phyloP scores from a whole-genome alignment of 352 stramenopile genomes.

The Globisporangium uncinulatum region DNA sequence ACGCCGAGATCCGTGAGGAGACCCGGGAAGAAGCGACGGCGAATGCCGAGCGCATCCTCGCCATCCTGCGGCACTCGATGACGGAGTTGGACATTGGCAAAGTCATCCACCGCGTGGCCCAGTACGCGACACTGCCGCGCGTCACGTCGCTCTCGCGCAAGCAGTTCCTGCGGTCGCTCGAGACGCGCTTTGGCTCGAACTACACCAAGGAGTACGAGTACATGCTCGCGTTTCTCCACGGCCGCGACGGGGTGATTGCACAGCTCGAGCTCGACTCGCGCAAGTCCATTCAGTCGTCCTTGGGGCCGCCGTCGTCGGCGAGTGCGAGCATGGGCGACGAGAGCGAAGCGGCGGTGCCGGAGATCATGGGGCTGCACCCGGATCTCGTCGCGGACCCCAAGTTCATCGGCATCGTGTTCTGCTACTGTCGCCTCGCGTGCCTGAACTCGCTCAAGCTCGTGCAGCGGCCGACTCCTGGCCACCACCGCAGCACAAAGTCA shows the following conservation, averaged over 20 bases:
- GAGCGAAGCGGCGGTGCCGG: slow-evolving; percentile 39
- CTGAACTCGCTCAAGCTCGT: slow-evolving; percentile 83
- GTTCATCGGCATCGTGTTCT: slow-evolving; percentile 78
- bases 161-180: slow-evolving; percentile 72
- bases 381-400: slow-evolving; percentile 68
- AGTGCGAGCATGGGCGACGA: slow-evolving; percentile 1
- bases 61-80: slow-evolving; percentile 77
- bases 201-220: slow-evolving; percentile 60
- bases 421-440: slow-evolving; percentile 74
- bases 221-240: slow-evolving; percentile 71
- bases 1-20: slow-evolving; percentile 64
- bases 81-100: slow-evolving; percentile 79
- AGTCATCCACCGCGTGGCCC: slow-evolving; percentile 72
- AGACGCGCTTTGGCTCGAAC: slow-evolving; percentile 50
- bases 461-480: slow-evolving; percentile 36
- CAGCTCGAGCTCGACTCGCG: slow-evolving; percentile 49
- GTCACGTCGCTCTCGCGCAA: slow-evolving; percentile 69
- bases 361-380: slow-evolving; percentile 75
- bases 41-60: slow-evolving; percentile 76
- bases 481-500: slow-evolving; percentile 56
- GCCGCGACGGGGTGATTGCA: slow-evolving; percentile 63
- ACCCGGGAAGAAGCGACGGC: slow-evolving; percentile 47
- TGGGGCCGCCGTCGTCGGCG: not conserved
- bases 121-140: slow-evolving; percentile 74
- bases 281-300: slow-evolving; percentile 15